Percentiles rank a stretch among this genome's conserved stretches.
phyloP scores from a whole-genome alignment of 1,139 yeast species.

The Zygoascus sp. region DNA sequence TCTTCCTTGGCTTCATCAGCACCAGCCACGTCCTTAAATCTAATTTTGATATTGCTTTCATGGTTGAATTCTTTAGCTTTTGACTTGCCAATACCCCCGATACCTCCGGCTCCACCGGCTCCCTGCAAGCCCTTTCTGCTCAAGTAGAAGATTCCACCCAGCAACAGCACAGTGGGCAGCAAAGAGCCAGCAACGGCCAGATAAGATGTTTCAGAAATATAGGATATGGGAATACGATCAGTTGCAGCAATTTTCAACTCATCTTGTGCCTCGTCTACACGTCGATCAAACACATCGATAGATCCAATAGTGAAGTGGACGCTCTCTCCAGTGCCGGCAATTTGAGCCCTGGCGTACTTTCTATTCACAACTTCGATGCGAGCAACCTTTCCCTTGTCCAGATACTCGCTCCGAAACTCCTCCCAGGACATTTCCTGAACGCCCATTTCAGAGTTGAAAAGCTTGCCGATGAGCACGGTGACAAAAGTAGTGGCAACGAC shows the following conservation, averaged over 20 bases:
- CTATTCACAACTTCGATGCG: constrained; percentile 72
- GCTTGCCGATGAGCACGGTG: constrained; percentile 12
- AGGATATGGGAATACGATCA: constrained; percentile 77
- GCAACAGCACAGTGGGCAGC: constrained; percentile 74
- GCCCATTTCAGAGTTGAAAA: constrained; percentile 9
- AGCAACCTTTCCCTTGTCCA: constrained; percentile 80
- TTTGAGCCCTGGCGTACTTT: constrained; percentile 55
- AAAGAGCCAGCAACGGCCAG: constrained; percentile 59
- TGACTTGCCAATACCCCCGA: constrained; percentile 59
- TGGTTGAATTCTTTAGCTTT: constrained; percentile 88
- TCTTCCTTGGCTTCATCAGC: constrained; percentile 95
- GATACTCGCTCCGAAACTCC: constrained; percentile 75
- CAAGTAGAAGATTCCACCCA: constrained; percentile 81
- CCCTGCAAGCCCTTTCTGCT: constrained; percentile 51
- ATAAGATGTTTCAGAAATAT: constrained; percentile 54
- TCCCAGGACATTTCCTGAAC: constrained; percentile 57
- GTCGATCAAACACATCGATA: constrained; percentile 79
- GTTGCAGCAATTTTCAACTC: constrained; percentile 59
- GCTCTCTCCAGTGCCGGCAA: constrained; percentile 28
- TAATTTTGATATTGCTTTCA: constrained; percentile 81
- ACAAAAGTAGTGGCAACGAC: constrained; percentile 15
- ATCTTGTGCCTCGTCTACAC: constrained; percentile 74
- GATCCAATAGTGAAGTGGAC: constrained; percentile 77
- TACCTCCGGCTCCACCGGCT: constrained; percentile 32
- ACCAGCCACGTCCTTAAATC: constrained; percentile 93